Evolutionary conservation across 2,329 filamentous ascomycete species (phyloP).

Genomic region (Trichoderma aggressivum): DNA sequence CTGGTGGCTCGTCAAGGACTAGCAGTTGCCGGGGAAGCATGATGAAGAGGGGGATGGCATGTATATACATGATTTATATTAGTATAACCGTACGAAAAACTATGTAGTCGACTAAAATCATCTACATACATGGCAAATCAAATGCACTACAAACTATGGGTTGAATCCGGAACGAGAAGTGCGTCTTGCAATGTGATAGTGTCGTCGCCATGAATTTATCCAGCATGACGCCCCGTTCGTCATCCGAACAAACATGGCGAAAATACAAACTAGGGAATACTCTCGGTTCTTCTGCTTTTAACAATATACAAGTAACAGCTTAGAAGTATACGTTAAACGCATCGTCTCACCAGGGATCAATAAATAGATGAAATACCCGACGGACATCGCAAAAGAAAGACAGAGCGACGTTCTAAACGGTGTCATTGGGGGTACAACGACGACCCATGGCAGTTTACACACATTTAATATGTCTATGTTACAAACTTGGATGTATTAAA

Average conservation of each 20-base stretch:
- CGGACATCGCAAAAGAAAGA: not conserved
- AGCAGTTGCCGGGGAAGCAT: constrained; percentile 5
- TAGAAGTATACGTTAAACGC: not conserved
- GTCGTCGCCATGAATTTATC: not conserved
- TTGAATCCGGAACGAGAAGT: not conserved
- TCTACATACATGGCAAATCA: not conserved
- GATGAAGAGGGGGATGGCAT: not conserved
- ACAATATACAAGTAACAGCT: not conserved
- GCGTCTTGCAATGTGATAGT: not conserved
- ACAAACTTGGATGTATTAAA: not conserved
- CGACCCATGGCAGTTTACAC: not conserved
- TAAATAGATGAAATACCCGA: not conserved
- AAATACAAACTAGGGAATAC: not conserved
- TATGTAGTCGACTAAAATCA: not conserved
- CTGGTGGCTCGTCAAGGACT: constrained; percentile 5
- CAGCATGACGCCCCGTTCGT: not conserved
- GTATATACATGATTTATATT: not conserved
- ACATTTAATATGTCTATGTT: not conserved
- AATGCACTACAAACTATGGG: not conserved
- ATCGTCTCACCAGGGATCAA: not conserved
- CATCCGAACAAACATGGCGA: not conserved
- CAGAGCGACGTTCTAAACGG: not conserved
- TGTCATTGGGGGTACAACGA: not conserved
- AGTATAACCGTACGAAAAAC: not conserved
- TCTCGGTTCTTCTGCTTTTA: not conserved